Evolutionary conservation across 768 basidiomycete genomes (phyloP), one percentile per base, ranked within the genome.

Genomic region (Suillus weaverae): DNA sequence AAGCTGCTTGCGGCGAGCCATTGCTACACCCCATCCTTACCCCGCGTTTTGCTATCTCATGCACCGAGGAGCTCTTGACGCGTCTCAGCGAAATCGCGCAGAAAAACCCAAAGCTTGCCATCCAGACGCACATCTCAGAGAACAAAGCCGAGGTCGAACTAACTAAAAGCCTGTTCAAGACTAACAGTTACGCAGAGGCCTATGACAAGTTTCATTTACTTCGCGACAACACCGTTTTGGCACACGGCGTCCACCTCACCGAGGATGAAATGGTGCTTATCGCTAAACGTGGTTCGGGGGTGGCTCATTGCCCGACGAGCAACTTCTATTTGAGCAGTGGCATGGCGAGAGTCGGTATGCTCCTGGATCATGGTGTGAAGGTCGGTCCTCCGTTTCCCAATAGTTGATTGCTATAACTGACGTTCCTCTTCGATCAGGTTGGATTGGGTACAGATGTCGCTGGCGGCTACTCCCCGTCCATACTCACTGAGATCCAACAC

Each of bases 11-110:
- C 32, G 71, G 73, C 54, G 79, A 83, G 64, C 82, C 86, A 2
- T 86, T 96, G 8, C 90, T 99, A 11, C 91, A 92, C 63, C 97
- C 97, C 5, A 88, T 95, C 70, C 78, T 98, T 50, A 98, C 97
- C 0, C 97, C 97, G 16, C 91, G 97, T n/a, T 99, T 98, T 75
- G 97, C 97, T 30, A 90, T 98, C 64, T 89, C 92, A 13, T 97
- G 95, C 77, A 87, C 95, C 0, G 75, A 81, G 14, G 78, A 84
- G n/a, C 85, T 96, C 36, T 83, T 98, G 59, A 55, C 71, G 1
- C 76, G 78, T 5, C 81, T 99, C 6, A 88, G 91, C 10, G 68
- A 78, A 5, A 77, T 97, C 46, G 90, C 90, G 0, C 72, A 78
- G 26, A 72, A 80, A 4, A 85, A 92, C 70, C 83, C 87, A 4